phyloP scores from a whole-genome alignment of 306 rosid genomes.

The Spatholobus suberectus region DNA sequence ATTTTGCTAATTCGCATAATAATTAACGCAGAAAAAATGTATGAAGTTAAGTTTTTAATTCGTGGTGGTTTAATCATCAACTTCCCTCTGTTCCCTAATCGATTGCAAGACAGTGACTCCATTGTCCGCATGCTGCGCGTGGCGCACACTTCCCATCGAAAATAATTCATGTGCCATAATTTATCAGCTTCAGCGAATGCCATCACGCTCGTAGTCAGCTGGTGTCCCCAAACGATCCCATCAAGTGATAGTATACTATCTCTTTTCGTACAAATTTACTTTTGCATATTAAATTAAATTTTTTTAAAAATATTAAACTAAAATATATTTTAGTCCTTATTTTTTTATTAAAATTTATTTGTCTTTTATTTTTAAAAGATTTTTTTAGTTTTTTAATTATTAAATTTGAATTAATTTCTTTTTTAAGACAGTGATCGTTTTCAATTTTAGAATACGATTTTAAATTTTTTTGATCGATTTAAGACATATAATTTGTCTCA shows the following conservation, averaged over 20 bases:
- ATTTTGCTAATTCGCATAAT: too few relatives aligned
- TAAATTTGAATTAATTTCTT: too few relatives aligned
- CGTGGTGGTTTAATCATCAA: slow-evolving; percentile 25
- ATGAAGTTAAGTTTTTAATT: neutral
- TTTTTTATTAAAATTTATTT: too few relatives aligned
- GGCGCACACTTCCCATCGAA: neutral
- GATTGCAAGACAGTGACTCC: slow-evolving; percentile 4
- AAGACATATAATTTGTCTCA: too few relatives aligned
- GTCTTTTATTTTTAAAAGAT: too few relatives aligned
- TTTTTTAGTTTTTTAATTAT: too few relatives aligned
- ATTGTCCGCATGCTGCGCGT: slow-evolving; percentile 28
- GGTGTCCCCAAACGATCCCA: slow-evolving; percentile 16
- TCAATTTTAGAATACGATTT: too few relatives aligned
- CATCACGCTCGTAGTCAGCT: slow-evolving; percentile 18
- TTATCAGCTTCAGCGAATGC: neutral
- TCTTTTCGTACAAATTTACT: neutral
- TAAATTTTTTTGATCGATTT: too few relatives aligned
- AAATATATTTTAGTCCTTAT: too few relatives aligned
- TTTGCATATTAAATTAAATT: neutral
- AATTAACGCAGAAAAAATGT: too few relatives aligned
- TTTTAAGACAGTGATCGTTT: too few relatives aligned
- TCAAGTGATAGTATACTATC: neutral
- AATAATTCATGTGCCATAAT: neutral
- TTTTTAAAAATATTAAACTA: too few relatives aligned
- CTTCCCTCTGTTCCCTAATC: slow-evolving; percentile 27